Evolutionary conservation across 495 filamentous ascomycete genomes (phyloP), one percentile per base, ranked within the genome.

Genomic region (Daldinia bambusicola): DNA sequence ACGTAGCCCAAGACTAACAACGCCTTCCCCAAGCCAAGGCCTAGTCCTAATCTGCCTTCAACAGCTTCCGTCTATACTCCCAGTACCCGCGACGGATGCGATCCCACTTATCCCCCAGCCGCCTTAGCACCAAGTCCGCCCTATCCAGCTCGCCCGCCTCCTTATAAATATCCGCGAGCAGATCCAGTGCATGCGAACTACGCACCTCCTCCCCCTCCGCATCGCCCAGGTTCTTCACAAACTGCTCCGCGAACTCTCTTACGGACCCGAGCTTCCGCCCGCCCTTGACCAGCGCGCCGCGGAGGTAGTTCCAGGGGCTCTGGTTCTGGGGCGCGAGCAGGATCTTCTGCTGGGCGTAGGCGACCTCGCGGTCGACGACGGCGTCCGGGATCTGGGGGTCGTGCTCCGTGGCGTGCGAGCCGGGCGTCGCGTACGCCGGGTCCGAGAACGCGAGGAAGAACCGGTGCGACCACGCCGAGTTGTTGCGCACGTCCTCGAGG

Each of bases 401-500:
- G 20, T 79, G 70, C 31, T 85, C 82, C 1, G 80, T 83, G 3
- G 80, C 79, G 20, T 78, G 77, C 6, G 79, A 61, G 31, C 82
- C 85, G 2, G 81, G 78, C 59, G 89, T 89, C 14, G 79, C 76
- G 55, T 80, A 66, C 7, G 61, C 72, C 8, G 85, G 89, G 83
- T 88, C 77, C 0, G 91, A 91, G 76, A 98, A 97, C 2, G 95
- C 88, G 6, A 98, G 70, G 79, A 93, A 97, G 82, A 93, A 98
- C 12, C 95, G 89, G 82, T 99, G 96, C 70, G 94, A 96, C 95
- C 95, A 99, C 36, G 94, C 95, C 31, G 90, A 93, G 78, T 99
- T 99, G 80, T 99, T 99, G 71, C 93, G 85, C 56, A 98, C 89
- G 79, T 99, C 95, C 9, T 85, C 80, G 57, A 84, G 78, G 18